phyloP scores from a whole-genome alignment of 768 basidiomycete genomes.

The Suillus lakei region DNA sequence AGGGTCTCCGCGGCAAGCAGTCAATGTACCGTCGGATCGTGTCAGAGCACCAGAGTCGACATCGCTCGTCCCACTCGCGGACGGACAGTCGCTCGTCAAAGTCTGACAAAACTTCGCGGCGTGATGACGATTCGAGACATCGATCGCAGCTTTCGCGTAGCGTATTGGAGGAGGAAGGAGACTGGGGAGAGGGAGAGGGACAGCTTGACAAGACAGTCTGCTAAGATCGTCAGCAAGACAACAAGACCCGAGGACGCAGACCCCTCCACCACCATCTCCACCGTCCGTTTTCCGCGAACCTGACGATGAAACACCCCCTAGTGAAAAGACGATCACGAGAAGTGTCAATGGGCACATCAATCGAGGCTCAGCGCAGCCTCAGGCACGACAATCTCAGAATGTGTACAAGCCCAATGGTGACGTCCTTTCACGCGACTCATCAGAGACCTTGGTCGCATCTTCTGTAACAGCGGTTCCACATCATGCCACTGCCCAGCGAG shows the following conservation, averaged over 20 bases:
- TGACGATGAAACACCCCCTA: constrained; percentile 31
- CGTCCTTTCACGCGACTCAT: constrained; percentile 8
- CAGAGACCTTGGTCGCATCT: constrained; percentile 15
- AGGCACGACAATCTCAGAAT: constrained; percentile 21
- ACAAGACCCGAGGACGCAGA: constrained; percentile 29
- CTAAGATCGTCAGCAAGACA: constrained; percentile 44
- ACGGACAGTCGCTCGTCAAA: constrained; percentile 64
- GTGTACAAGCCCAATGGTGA: constrained; percentile 12
- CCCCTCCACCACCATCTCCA: constrained; percentile 31
- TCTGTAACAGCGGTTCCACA: constrained; percentile 11
- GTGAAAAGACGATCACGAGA: constrained; percentile 11
- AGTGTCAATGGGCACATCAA: constrained; percentile 19
- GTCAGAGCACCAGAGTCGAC: constrained; percentile 60
- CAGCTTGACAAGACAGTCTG: constrained; percentile 45
- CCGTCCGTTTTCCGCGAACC: constrained; percentile 36
- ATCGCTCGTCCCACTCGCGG: constrained; percentile 56
- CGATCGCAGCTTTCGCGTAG: constrained; percentile 54
- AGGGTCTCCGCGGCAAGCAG: constrained; percentile 93
- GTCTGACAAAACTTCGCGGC: constrained; percentile 40
- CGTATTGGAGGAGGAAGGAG: constrained; percentile 42
- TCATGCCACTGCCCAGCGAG: constrained; percentile 24
- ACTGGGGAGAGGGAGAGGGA: constrained; percentile 38
- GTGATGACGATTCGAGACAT: constrained; percentile 51
- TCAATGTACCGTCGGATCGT: constrained; percentile 80
- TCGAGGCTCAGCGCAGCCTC: constrained; percentile 15